Percentiles rank a stretch among this genome's conserved stretches.
phyloP scores from a whole-genome alignment of 2,329 filamentous ascomycete species.

The Ascochyta koolunga region DNA sequence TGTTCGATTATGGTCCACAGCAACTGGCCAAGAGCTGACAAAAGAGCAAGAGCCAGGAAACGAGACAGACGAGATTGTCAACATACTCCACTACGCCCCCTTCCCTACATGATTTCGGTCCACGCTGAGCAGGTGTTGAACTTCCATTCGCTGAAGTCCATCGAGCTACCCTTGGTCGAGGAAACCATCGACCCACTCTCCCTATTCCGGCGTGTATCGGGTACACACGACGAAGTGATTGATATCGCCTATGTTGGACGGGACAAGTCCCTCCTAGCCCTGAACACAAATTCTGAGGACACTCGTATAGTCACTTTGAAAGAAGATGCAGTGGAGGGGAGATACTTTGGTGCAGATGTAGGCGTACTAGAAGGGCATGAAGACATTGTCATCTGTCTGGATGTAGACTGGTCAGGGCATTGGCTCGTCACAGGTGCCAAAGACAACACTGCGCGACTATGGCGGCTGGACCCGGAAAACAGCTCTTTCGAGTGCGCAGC shows the following conservation, averaged over 20 bases:
- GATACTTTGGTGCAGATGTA: constrained; percentile 89
- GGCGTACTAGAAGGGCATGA: constrained; percentile 86
- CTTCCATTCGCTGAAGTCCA: constrained; percentile 66
- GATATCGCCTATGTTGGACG: constrained; percentile 86
- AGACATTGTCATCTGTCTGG: constrained; percentile 93
- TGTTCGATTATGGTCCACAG: constrained; percentile 82
- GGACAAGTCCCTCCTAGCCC: constrained; percentile 79
- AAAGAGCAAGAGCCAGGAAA: constrained; percentile 68
- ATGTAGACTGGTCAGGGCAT: constrained; percentile 94
- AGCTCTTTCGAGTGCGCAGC: constrained; percentile 80
- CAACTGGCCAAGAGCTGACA: constrained; percentile 79
- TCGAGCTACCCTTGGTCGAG: constrained; percentile 47
- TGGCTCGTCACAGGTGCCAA: constrained; percentile 97
- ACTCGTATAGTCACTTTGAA: constrained; percentile 81
- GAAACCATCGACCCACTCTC: constrained; percentile 63
- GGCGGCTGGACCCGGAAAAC: constrained; percentile 79
- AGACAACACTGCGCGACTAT: constrained; percentile 91
- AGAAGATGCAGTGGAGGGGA: constrained; percentile 41
- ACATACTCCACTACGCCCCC: constrained; percentile 68
- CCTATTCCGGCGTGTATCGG: constrained; percentile 80
- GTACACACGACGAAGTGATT: constrained; percentile 97
- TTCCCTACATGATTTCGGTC: constrained; percentile 77
- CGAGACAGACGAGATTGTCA: constrained; percentile 72
- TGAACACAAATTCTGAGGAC: constrained; percentile 95
- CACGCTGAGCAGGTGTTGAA: constrained; percentile 89